Evolutionary conservation across 2,329 filamentous ascomycete species (phyloP).

Genomic region (Penicillium expansum): DNA sequence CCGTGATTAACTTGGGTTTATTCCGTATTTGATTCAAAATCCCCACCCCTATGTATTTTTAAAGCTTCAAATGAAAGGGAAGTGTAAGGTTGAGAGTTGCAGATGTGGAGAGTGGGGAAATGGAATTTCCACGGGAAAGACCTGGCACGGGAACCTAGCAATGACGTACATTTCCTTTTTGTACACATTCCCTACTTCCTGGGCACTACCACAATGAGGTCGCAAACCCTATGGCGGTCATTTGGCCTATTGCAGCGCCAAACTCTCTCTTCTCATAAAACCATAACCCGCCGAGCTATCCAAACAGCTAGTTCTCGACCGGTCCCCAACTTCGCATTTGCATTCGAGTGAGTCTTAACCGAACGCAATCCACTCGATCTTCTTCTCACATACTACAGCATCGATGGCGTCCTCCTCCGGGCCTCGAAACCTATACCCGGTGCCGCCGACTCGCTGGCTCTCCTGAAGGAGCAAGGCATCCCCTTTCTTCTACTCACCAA

Average conservation of each 20-base stretch:
- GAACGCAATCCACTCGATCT: slow-evolving; percentile 7
- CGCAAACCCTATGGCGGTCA: slow-evolving; percentile 26
- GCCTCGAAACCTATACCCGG: slow-evolving; percentile 75
- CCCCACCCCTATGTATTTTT: not conserved
- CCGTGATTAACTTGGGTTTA: not conserved
- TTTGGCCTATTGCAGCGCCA: slow-evolving; percentile 28
- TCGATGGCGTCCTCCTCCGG: slow-evolving; percentile 93
- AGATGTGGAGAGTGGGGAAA: not conserved
- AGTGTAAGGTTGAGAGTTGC: not conserved
- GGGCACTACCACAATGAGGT: slow-evolving; percentile 24
- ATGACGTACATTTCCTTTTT: slow-evolving; percentile 8
- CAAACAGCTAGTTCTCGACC: slow-evolving; percentile 30
- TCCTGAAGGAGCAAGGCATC: slow-evolving; percentile 70
- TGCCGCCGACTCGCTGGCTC: slow-evolving; percentile 69
- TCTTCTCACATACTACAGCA: slow-evolving; percentile 48
- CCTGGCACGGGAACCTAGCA: not conserved
- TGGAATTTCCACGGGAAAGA: not conserved
- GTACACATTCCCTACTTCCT: slow-evolving; percentile 6
- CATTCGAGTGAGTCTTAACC: slow-evolving; percentile 43
- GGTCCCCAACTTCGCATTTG: slow-evolving; percentile 45
- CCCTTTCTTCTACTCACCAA: slow-evolving; percentile 96
- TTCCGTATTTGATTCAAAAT: not conserved
- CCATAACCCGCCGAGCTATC: slow-evolving; percentile 24
- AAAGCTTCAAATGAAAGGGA: not conserved
- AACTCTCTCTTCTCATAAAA: slow-evolving; percentile 18